Evolutionary conservation across 2,329 filamentous ascomycete species (phyloP).

Genomic region (Diaporthe eres): DNA sequence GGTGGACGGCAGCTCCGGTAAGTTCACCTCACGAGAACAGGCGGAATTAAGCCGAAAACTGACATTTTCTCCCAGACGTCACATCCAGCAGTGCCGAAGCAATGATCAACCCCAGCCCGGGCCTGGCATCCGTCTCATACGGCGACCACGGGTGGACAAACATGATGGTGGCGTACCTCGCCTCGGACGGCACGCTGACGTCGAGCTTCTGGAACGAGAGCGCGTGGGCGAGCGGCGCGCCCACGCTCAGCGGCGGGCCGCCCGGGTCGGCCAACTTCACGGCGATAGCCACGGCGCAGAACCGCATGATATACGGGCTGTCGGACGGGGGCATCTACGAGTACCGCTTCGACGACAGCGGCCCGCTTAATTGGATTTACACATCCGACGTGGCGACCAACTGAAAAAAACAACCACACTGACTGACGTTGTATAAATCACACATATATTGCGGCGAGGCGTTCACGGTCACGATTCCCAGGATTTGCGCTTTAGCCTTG

Average conservation of each 20-base stretch:
- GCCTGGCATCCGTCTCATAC: conserved; percentile 27
- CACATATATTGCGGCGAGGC: conserved; percentile 21
- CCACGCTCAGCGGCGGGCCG: not conserved
- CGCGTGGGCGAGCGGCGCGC: not conserved
- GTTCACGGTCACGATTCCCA: conserved; percentile 31
- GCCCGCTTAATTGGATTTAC: conserved; percentile 20
- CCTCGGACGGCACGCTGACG: conserved; percentile 11
- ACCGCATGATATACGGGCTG: conserved; percentile 18
- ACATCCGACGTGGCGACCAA: conserved; percentile 20
- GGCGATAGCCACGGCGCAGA: conserved; percentile 20
- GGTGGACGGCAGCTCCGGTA: conserved; percentile 8
- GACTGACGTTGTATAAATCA: conserved; percentile 21
- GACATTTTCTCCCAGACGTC: conserved; percentile 4
- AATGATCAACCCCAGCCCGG: conserved; percentile 20
- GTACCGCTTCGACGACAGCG: conserved; percentile 4
- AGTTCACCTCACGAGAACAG: not conserved
- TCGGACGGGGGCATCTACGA: conserved; percentile 15
- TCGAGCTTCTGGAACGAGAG: conserved; percentile 7
- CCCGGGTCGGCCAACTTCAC: not conserved
- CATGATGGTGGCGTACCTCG: conserved; percentile 26
- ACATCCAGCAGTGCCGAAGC: not conserved
- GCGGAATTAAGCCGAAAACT: not conserved
- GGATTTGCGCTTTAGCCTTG: conserved; percentile 24
- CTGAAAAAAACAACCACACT: not conserved
- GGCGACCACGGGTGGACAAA: conserved; percentile 30